phyloP scores from a whole-genome alignment of 192 early-diverging fungal genomes.

The Chytriomyces confervae region DNA sequence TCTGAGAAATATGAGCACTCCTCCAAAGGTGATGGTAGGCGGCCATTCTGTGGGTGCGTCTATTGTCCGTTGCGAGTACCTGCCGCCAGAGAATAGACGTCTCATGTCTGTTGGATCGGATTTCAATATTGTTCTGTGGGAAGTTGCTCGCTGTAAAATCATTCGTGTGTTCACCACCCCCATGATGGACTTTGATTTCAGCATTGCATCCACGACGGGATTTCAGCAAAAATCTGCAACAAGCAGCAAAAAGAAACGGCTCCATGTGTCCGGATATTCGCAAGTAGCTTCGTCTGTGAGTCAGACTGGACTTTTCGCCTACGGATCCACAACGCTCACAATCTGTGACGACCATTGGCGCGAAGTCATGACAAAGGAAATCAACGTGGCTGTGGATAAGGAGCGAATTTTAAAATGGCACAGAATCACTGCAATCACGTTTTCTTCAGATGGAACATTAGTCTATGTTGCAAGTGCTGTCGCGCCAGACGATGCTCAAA shows the following conservation, averaged over 20 bases:
- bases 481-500: slow-evolving; percentile 36
- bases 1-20: not conserved
- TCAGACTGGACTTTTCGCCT: slow-evolving; percentile 31
- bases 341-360: slow-evolving; percentile 31
- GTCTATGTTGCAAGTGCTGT: slow-evolving; percentile 30
- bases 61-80: slow-evolving; percentile 29
- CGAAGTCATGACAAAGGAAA: slow-evolving; percentile 16
- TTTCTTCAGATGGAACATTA: slow-evolving; percentile 22
- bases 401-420: slow-evolving; percentile 32
- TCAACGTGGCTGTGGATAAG: slow-evolving; percentile 28
- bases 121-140: slow-evolving; percentile 33
- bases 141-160: slow-evolving; percentile 38
- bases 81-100: slow-evolving; percentile 35
- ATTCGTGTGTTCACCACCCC: slow-evolving; percentile 10
- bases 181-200: slow-evolving; percentile 23
- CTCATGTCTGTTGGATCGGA: slow-evolving; percentile 34
- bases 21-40: slow-evolving; percentile 29
- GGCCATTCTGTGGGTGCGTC: slow-evolving; percentile 17
- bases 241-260: not conserved
- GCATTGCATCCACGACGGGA: not conserved
- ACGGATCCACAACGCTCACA: slow-evolving; percentile 27
- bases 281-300: slow-evolving; percentile 15
- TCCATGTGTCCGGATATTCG: slow-evolving; percentile 14
- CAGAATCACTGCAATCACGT: slow-evolving; percentile 29
- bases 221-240: not conserved